Base-by-base conservation (phyloP, 1,139 yeast species). In the Debaryomycetaceae sp. region DNA sequence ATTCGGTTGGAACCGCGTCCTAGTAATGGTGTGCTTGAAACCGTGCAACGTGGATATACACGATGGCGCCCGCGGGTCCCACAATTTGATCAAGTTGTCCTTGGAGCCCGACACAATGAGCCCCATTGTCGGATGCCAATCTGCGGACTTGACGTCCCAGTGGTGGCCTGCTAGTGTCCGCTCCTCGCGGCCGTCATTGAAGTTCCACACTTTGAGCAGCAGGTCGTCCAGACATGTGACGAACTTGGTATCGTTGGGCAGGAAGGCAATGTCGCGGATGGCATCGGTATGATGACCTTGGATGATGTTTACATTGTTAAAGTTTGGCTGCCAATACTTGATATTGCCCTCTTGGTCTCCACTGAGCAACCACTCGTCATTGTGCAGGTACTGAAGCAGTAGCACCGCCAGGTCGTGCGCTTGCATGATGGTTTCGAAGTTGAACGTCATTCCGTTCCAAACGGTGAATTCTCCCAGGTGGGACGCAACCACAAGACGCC, bases 141-240 rank as follows among this genome's bases (percentile, higher is more conserved):
- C 97, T 32, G 95, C 88, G 37, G 91, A 78, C 53, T 91, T 91
- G 19, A 91, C 96, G 58, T 91, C 99, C 99, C 99, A 91, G 51
- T 93, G 96, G 58, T 91, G 99, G 1, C 97, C 98, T 17, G 78
- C 72, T 31, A 91, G 65, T 1, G 76, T 69, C 28, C 86, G 59
- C 51, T 91, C 99, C 46, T 86, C 95, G 36, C 75, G 66, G 29
- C 95, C 96, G 42, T 83, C 85, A 51, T 84, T 83, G 56, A 91
- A 91, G 54, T 89, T 86, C 97, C 97, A 91, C 27, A 91, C 79
- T 51, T 91, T 91, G 37, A 91, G 60, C 5, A 83, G 71, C 25
- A 89, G 83, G 53, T 91, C 98, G 57, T 91, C 98, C 14, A 95
- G 83, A 41, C 94, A 85, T 1, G 95, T 85, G 16, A 88, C 83